Evolutionary conservation across 1,284 basidiomycete genomes (phyloP), one percentile per base, ranked within the genome.

Genomic region (Calocybe gambosa): DNA sequence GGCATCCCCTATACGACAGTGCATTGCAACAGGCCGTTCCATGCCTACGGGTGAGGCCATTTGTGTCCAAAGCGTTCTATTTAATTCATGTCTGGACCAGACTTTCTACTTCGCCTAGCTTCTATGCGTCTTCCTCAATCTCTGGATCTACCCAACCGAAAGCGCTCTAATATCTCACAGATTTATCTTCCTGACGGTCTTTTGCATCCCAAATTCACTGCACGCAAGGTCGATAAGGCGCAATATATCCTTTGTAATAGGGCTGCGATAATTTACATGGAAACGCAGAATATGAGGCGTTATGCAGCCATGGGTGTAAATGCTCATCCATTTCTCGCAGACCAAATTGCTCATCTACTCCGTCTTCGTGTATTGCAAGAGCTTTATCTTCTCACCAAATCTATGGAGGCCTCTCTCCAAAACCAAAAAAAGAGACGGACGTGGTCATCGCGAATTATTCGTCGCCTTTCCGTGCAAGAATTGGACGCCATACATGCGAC

Each of bases 361-460:
- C 82, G 86, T 36, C 59, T 84, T 15, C 79, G 86, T 16, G 74
- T 87, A 12, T 64, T 89, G 1, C 86, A 89, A 58, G 87, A 89
- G 57, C 62, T 89, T 3, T 70, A 81, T 34, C 57, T 88, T 6
- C 63, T 89, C 31, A 64, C 63, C 0, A 69, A 73, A 7, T 60
- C 60, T 5, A 58, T 83, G 33, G 63, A 67, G 53, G 55, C 46
- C 19, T 38, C 29, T 31, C 12, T 45, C 43, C 29, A 46, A n/a
- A 23, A 21, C n/a, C n/a, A 43, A 45, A 35, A 7, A 6, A 38
- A 20, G 26, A 31, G 49, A 58, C 12, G 37, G 55, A n/a, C 37
- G 50, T 42, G 63, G 68, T 45, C 19, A 15, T 34, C 45, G 15
- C 60, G 63, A 5, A 58, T 83, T 35, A 59, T 89, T 16, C 74